Base-by-base conservation (phyloP, 352 stramenopile species). In the Pythium phragmiticola region DNA sequence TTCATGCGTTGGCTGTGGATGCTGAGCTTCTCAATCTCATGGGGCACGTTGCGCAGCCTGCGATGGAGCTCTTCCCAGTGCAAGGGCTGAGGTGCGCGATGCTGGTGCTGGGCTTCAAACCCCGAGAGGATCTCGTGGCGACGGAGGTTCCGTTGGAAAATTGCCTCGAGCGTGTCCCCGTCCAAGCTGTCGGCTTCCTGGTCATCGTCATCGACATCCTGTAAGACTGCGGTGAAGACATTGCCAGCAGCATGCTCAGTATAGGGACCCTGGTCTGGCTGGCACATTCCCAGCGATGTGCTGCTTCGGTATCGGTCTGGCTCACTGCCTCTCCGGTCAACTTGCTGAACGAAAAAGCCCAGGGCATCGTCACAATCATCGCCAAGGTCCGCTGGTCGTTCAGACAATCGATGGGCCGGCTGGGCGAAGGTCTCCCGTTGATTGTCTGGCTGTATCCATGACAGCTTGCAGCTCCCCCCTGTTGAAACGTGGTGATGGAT, bases 101-200 rank as follows among this genome's bases (percentile, higher is more conserved):
- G 34, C 30, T 64, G 34, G 16, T 3, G 5, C 5, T 41, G 37
- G 7, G 57, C 46, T 30, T 87, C 72, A 41, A 89, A 89, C 1
- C 76, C 69, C 0, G 75, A 30, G 17, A 89, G 74, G 23, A 89
- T 89, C 48, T 87, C 80, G 54, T 89, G 76, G 3, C 77, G 78
- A 17, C 76, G 69, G 7, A 89, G 52, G 51, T 89, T 89, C 4
- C 80, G 76, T 54, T 84, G 77, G 57, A 89, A 89, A 33, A 87
- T 76, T 9, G 70, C 70, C 59, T 87, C 75, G 7, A 87, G 76
- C 46, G 81, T 68, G 23, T 80, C 74, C 0, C 76, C 80, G 9
- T 73, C 65, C 12, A 87, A 42, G 57, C 72, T 87, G 12, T 52
- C 57, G 21, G 43, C 57, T 0, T 55, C 55, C 4, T 69, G 55